These are phyloP conservation scores for Boletus reticulatus DNA, from an alignment of 768 basidiomycete genomes.

Conservation along the genomic window DNA sequence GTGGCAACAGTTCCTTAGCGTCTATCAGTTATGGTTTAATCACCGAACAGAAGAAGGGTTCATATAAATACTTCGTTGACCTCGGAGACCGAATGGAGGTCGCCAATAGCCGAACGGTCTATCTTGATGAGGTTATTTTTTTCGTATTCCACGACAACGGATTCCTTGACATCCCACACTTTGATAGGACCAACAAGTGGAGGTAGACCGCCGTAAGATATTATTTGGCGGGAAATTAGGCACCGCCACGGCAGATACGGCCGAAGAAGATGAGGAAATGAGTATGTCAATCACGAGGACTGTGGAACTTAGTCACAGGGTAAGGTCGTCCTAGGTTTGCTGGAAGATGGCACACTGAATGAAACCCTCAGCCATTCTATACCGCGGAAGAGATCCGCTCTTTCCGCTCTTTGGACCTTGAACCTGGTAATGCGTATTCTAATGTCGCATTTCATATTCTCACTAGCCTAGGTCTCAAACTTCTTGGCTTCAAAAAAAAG, in stretches of 20 bases:
- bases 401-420: conserved; percentile 77
- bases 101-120: conserved; percentile 64
- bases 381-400: conserved; percentile 78
- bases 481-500: conserved; percentile 88
- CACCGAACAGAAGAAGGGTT: conserved; percentile 82
- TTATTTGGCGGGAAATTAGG: conserved; percentile 38
- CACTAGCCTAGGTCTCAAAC: conserved; percentile 62
- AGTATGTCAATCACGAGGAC: conserved; percentile 37
- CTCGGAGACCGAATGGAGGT: conserved; percentile 76
- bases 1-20: conserved; percentile 3
- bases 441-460: neutral
- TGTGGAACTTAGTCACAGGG: conserved; percentile 54
- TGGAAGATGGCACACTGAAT: neutral
- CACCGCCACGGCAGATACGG: conserved; percentile 27
- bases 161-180: conserved; percentile 4
- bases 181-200: conserved; percentile 27
- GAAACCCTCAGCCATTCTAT: conserved; percentile 64
- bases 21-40: conserved; percentile 76
- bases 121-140: conserved; percentile 62
- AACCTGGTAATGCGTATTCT: conserved; percentile 54
- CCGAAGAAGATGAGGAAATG: conserved; percentile 38
- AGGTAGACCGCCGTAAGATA: conserved; percentile 26
- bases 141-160: neutral
- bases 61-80: conserved; percentile 81
- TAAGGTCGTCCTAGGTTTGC: conserved; percentile 21